Evolutionary conservation across 176 grass and related monocot genomes (phyloP), one percentile per base, ranked within the genome.

Genomic region (Tillandsia fasciculata): DNA sequence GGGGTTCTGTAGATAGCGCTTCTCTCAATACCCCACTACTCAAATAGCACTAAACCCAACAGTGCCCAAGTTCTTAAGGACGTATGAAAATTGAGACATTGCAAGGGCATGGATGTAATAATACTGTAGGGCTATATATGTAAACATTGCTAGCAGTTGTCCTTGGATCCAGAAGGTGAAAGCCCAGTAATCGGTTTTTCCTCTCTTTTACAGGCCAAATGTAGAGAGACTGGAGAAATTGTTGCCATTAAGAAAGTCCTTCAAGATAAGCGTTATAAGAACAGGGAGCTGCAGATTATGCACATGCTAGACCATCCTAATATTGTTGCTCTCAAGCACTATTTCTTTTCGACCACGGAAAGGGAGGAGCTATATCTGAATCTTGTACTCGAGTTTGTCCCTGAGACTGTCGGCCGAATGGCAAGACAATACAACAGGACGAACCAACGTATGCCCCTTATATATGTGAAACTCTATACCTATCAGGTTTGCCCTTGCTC

Each of bases 231-330:
- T 1, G 89, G 93, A 74, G 93, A 97, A 87, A 81, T 92, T 22
- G 77, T 97, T 63, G 93, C 93, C 50, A 97, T 97, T 54, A 97
- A 97, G 77, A 97, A 92, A 69, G 93, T 97, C 75, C 83, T 97
- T 72, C 93, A 97, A 79, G 93, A 97, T 72, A 92, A 97, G 73
- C 89, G 93, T 59, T 97, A 97, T 71, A 97, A 97, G 77, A 97
- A 92, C 81, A 78, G 93, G 54, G 89, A 97, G 54, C 73, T 97
- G 69, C 89, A 97, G 77, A 92, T 90, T 65, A 97, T 97, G 89
- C 84, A 92, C 81, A 97, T 92, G 93, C 78, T 97, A 68, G 93
- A 97, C 52, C 93, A 97, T 84, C 93, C 89, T n/a, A 96, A 96
- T 64, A 82, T 96, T 66, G 87, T 90, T 67, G 80, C 76, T 72